phyloP scores from a whole-genome alignment of 768 basidiomycete species.

The Leccinum arenicola region DNA sequence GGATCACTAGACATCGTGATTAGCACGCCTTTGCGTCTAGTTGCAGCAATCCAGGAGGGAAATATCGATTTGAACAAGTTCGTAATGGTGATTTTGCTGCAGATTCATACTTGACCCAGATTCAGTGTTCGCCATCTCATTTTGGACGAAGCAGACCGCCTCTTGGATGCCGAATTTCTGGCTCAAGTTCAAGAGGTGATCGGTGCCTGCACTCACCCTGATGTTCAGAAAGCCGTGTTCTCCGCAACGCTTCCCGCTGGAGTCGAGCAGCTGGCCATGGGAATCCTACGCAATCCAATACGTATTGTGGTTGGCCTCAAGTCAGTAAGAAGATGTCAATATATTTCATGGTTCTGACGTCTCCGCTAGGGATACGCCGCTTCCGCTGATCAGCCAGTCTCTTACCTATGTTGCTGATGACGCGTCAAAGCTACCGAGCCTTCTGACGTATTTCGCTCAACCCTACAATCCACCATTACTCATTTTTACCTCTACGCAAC shows the following conservation, averaged over 20 bases:
- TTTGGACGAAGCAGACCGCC: slow-evolving; percentile 88
- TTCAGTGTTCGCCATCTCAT: slow-evolving; percentile 80
- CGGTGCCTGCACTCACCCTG: slow-evolving; percentile 64
- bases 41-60: slow-evolving; percentile 72
- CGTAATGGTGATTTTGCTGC: slow-evolving; percentile 24
- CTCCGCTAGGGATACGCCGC: slow-evolving; percentile 78
- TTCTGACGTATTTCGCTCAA: slow-evolving; percentile 74
- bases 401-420: slow-evolving; percentile 93
- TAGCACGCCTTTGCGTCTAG: slow-evolving; percentile 87
- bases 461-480: slow-evolving; percentile 90
- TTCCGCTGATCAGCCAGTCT: slow-evolving; percentile 85
- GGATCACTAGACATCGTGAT: slow-evolving; percentile 76
- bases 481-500: slow-evolving; percentile 88
- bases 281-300: slow-evolving; percentile 80
- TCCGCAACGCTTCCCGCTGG: slow-evolving; percentile 92
- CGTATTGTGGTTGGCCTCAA: slow-evolving; percentile 96
- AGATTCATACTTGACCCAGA: slow-evolving; percentile 4
- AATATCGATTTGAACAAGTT: slow-evolving; percentile 72
- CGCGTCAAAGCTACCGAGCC: slow-evolving; percentile 87
- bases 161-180: slow-evolving; percentile 87
- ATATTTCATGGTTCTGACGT: slow-evolving; percentile 12
- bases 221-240: slow-evolving; percentile 84
- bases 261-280: slow-evolving; percentile 83
- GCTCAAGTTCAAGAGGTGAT: slow-evolving; percentile 87
- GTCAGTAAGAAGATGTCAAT: slow-evolving; percentile 42